Base-by-base conservation (phyloP, 257 asterid species). In the Ballota nigra region DNA sequence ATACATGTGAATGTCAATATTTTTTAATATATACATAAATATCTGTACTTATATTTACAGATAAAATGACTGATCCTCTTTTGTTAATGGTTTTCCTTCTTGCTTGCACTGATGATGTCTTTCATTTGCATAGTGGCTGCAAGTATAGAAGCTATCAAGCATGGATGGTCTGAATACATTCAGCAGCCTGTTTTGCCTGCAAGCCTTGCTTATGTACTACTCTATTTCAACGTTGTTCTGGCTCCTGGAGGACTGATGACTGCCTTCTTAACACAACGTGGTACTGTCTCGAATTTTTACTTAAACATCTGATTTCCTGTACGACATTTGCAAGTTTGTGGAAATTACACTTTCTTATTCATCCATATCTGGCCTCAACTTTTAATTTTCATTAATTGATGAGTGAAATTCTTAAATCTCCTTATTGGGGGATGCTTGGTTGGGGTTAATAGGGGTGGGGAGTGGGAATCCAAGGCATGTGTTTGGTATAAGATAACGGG, bases 171-270 rank as follows among this genome's bases (percentile, higher is more conserved):
- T 77, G 99, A 95, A 85, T 95, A 95, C 85, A 83, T 90, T 73
- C 88, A 90, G 77, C 98, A 95, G 82, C 99, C 99, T 62, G 98
- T 95, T 86, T 94, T 95, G 71, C 99, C 99, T 3, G 99, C 98
- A 53, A 95, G 99, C 86, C 91, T 95, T 66, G 96, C 97, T 77
- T 87, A 83, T 86, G 98, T 95, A 78, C 76, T 95, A 66, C 95
- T 95, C 73, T 89, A 85, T 81, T 92, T 92, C 86, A 95, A 92
- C 70, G 89, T 83, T 53, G 93, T 89, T 76, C 98, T 92, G 65
- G 88, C 99, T 72, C 99, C 99, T 75, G 93, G 99, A 74, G 89
- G 96, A 65, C 78, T 92, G 80, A 95, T 95, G 98, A 89, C 99
- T n/a, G 98, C 99, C 68, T 95, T 92, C 83, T 81, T 95, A 75